Conservation (phyloP, 148 eudicot species). For the Vaccinium myrtillus region DNA sequence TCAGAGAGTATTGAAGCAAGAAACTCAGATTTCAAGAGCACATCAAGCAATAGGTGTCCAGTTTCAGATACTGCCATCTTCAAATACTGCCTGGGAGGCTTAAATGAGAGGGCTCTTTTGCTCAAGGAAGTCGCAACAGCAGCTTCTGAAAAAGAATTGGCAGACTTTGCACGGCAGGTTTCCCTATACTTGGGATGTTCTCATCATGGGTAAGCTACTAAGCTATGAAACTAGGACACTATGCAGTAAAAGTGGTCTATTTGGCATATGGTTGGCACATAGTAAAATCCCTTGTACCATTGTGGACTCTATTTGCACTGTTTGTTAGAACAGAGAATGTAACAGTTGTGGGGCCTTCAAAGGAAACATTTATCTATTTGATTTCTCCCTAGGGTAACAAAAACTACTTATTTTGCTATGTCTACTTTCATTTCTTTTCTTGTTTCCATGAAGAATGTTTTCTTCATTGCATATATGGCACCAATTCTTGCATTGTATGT, state of each 20-base stretch:
- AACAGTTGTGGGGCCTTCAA: background rate
- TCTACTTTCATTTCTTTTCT: background rate
- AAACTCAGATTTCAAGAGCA: constrained; percentile 35
- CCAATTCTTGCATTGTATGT: background rate
- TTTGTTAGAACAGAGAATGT: background rate
- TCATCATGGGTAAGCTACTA: constrained; percentile 73
- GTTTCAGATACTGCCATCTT: constrained; percentile 69
- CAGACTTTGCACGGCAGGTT: constrained; percentile 68
- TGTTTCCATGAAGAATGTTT: background rate
- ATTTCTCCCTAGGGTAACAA: background rate
- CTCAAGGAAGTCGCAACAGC: constrained; percentile 66
- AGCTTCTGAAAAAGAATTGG: constrained; percentile 54
- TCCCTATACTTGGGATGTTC: constrained; percentile 73
- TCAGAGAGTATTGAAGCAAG: constrained; percentile 63
- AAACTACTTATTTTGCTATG: background rate
- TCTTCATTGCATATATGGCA: background rate
- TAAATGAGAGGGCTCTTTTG: constrained; percentile 65
- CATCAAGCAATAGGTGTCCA: constrained; percentile 36
- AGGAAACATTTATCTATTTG: background rate
- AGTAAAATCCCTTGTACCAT: background rate
- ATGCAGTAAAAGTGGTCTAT: background rate
- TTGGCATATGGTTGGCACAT: background rate
- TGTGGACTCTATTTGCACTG: background rate
- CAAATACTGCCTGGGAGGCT: constrained; percentile 85
- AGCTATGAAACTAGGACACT: background rate